Evolutionary conservation across 2,329 filamentous ascomycete genomes (phyloP).

Genomic region (Diaporthe sp.): DNA sequence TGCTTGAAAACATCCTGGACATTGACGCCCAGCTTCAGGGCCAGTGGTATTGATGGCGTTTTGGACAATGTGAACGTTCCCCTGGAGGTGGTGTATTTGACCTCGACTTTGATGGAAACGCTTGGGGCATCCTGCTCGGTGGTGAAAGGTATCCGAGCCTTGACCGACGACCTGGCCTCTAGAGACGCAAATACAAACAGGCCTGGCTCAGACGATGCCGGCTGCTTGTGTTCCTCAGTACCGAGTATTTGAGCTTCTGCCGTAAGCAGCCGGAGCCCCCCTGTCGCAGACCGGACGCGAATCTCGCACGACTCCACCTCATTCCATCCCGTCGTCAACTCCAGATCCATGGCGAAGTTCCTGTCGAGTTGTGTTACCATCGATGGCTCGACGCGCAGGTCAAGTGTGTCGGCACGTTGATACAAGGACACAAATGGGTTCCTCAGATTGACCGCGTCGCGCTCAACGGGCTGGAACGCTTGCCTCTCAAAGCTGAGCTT

Average conservation of each 20-base stretch:
- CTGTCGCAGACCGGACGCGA: conserved; percentile 74
- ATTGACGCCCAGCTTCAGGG: conserved; percentile 90
- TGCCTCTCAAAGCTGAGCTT: conserved; percentile 76
- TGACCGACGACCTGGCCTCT: conserved; percentile 60
- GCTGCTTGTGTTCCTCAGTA: conserved; percentile 57
- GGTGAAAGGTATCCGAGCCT: conserved; percentile 83
- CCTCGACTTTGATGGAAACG: conserved; percentile 81
- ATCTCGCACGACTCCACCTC: conserved; percentile 71
- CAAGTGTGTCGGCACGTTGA: conserved; percentile 76
- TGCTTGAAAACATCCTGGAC: conserved; percentile 97
- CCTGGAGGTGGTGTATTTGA: conserved; percentile 77
- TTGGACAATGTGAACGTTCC: conserved; percentile 76
- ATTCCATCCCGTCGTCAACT: conserved; percentile 82
- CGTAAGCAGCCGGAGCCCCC: conserved; percentile 74
- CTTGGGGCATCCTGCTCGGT: conserved; percentile 81
- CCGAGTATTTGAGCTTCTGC: conserved; percentile 68
- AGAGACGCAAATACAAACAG: conserved; percentile 66
- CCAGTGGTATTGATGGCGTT: conserved; percentile 75
- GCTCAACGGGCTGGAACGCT: conserved; percentile 60
- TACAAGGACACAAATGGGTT: conserved; percentile 79
- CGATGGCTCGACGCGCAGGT: conserved; percentile 75
- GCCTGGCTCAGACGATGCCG: conserved; percentile 62
- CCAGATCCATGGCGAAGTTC: conserved; percentile 81
- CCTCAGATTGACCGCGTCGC: conserved; percentile 65
- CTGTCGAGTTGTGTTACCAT: conserved; percentile 84